These are phyloP conservation scores for Mercurialis annua DNA, from an alignment of 345 rosid genomes.

Conservation along the genomic window DNA sequence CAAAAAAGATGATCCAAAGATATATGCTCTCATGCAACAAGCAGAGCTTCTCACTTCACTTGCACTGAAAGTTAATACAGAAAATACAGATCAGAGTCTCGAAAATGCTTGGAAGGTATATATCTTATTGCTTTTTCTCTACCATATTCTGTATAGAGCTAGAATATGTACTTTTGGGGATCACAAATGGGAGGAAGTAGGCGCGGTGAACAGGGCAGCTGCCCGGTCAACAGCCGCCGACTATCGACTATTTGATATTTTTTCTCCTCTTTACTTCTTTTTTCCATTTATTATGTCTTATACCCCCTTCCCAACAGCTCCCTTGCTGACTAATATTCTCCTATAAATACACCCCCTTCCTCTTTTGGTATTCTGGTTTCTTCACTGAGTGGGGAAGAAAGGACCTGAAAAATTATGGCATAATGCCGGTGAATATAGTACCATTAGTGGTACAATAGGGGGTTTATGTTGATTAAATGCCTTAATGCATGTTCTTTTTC, in stretches of 20 bases:
- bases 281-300: no score
- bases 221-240: no score
- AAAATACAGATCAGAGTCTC: slow-evolving; percentile 76
- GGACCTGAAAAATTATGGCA: neutral
- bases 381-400: no score
- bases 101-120: slow-evolving; percentile 95
- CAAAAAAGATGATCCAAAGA: slow-evolving; percentile 78
- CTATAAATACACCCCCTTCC: no score
- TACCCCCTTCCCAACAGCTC: no score
- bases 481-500: slow-evolving; percentile 1
- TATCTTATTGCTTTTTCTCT: neutral
- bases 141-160: neutral
- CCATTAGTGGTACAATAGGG: neutral
- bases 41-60: slow-evolving; percentile 86
- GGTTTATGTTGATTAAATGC: neutral
- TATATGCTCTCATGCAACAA: slow-evolving; percentile 78
- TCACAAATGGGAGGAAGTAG: no score
- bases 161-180: neutral
- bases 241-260: no score
- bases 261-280: no score
- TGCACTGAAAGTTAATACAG: slow-evolving; percentile 63
- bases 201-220: neutral
- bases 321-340: no score
- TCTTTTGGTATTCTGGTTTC: no score
- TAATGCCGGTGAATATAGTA: neutral